phyloP scores from a whole-genome alignment of 1,284 basidiomycete genomes.

The Malassezia globosa region DNA sequence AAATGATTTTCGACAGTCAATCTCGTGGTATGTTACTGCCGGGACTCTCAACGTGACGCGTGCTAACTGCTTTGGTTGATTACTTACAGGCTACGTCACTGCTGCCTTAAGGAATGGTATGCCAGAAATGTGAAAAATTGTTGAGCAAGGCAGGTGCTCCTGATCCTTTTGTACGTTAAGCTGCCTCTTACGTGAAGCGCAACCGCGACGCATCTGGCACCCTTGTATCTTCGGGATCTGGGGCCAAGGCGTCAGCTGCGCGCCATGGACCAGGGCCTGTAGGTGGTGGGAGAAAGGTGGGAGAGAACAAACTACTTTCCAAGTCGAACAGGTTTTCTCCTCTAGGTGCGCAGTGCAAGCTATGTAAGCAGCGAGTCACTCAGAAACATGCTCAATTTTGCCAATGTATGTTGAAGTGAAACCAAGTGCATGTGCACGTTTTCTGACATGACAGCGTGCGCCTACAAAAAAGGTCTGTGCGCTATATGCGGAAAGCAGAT shows the following conservation, averaged over 20 bases:
- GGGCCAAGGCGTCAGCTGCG: constrained; percentile 1
- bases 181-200: constrained; percentile 5
- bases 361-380: constrained; percentile 23
- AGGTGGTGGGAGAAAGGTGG: constrained; percentile 13
- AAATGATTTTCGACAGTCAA: too few species aligned
- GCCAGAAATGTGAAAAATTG: constrained; percentile 22
- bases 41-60: constrained; percentile 1
- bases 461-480: constrained; percentile 28
- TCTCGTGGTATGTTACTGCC: background rate
- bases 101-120: constrained; percentile 23
- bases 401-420: constrained; percentile 20
- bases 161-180: constrained; percentile 21
- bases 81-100: too few species aligned
- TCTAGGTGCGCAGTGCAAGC: constrained; percentile 22
- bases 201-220: constrained; percentile 18
- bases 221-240: constrained; percentile 12
- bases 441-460: too few species aligned
- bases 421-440: background rate
- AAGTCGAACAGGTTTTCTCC: constrained; percentile 21
- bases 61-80: too few species aligned
- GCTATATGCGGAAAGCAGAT: constrained; percentile 31
- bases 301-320: constrained; percentile 25
- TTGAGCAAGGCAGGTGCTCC: constrained; percentile 17
- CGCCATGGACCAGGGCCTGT: background rate
- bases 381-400: constrained; percentile 26